These are phyloP conservation scores for Neonectria neomacrospora DNA, from an alignment of 2,329 filamentous ascomycete genomes.

Conservation along the genomic window DNA sequence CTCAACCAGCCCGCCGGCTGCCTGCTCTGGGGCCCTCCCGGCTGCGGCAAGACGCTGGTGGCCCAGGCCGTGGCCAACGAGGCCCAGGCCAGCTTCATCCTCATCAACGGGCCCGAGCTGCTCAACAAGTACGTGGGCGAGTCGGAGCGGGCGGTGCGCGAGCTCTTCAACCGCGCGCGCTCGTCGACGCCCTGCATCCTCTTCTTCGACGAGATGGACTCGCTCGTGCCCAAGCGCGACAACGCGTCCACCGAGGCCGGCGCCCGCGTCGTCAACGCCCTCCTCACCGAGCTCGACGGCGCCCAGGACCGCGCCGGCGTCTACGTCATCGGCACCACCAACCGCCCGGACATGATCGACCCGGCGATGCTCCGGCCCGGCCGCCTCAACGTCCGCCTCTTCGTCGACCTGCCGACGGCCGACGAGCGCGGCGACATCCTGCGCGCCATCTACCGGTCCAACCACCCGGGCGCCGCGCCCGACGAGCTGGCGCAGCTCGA, in stretches of 20 bases:
- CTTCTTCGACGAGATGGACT: conserved; percentile 98
- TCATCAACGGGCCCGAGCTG: conserved; percentile 94
- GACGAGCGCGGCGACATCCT: conserved; percentile 89
- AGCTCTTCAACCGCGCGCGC: conserved; percentile 89
- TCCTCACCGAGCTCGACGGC: conserved; percentile 94
- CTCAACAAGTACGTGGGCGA: conserved; percentile 99
- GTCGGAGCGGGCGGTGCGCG: conserved; percentile 90
- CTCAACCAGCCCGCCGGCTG: conserved; percentile 87
- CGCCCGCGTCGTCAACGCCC: conserved; percentile 90
- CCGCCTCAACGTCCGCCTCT: conserved; percentile 86
- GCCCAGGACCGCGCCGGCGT: conserved; percentile 83
- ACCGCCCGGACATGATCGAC: conserved; percentile 96
- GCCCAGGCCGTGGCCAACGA: conserved; percentile 97
- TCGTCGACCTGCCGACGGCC: conserved; percentile 84
- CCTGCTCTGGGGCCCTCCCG: conserved; percentile 94
- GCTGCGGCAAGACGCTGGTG: conserved; percentile 95
- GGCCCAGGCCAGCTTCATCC: conserved; percentile 96
- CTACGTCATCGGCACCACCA: conserved; percentile 94
- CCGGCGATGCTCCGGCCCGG: conserved; percentile 93
- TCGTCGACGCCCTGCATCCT: conserved; percentile 91
- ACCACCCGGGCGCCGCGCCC: conserved; percentile 49
- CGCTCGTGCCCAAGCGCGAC: conserved; percentile 86
- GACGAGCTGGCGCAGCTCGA: conserved; percentile 66
- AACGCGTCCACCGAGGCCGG: conserved; percentile 83
- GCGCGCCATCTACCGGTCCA: conserved; percentile 68